These are phyloP conservation scores for Fusarium domesticum DNA, from an alignment of 2,329 filamentous ascomycete genomes.

Conservation along the genomic window DNA sequence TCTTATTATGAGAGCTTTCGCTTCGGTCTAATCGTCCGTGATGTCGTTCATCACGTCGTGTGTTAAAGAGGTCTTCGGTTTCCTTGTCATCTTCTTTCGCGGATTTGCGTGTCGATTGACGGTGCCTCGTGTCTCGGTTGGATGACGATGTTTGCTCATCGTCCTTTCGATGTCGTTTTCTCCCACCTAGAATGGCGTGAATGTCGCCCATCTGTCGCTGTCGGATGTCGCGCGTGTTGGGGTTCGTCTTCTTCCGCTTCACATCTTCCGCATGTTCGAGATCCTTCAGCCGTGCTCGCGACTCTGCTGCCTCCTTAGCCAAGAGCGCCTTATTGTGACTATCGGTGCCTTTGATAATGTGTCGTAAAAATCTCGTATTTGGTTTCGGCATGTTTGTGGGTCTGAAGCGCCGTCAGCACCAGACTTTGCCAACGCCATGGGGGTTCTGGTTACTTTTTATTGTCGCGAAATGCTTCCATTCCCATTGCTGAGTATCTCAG, in stretches of 20 bases:
- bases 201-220: constrained; percentile 60
- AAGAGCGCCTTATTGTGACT: constrained; percentile 84
- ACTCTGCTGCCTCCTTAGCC: constrained; percentile 79
- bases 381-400: constrained; percentile 73
- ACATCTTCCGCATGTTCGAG: constrained; percentile 51
- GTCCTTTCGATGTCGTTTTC: constrained; percentile 34
- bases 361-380: constrained; percentile 84
- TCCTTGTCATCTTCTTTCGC: constrained; percentile 7
- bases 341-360: constrained; percentile 85
- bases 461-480: constrained; percentile 58
- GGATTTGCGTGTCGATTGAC: constrained; percentile 4
- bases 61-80: constrained; percentile 21
- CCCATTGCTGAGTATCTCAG: constrained; percentile 73
- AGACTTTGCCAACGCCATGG: constrained; percentile 9
- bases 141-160: constrained; percentile 16
- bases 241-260: constrained; percentile 43
- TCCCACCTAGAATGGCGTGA: constrained; percentile 53
- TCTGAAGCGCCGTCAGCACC: constrained; percentile 40
- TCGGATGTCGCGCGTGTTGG: constrained; percentile 50
- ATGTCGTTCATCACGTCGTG: constrained; percentile 16
- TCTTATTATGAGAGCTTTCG: constrained; percentile 18
- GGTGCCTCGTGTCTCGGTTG: constrained; percentile 15
- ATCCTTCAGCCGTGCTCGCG: constrained; percentile 64
- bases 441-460: constrained; percentile 46
- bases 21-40: constrained; percentile 27